Percentiles rank a stretch among this genome's conserved stretches.
Conservation (phyloP, 495 filamentous ascomycete species). For the Thozetella sp. region DNA sequence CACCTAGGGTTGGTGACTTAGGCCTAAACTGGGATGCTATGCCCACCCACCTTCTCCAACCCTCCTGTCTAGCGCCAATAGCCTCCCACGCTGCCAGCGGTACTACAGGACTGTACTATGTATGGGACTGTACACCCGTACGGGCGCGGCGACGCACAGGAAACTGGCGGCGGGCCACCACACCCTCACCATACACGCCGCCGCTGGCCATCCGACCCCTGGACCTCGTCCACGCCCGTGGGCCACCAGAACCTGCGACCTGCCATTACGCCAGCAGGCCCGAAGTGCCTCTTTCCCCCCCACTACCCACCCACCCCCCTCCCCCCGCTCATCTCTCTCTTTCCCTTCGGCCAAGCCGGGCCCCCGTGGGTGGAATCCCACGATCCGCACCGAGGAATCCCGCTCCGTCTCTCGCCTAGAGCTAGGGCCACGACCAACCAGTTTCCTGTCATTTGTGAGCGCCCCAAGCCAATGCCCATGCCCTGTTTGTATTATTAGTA, state of each 20-base stretch:
- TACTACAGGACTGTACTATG: no score
- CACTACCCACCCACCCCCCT: not conserved
- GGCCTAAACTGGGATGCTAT: not conserved
- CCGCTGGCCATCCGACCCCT: not conserved
- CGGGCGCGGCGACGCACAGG: no score
- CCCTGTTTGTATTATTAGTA: constrained; percentile 1
- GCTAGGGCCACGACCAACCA: constrained; percentile 7
- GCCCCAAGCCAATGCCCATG: constrained; percentile 6
- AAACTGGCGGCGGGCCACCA: no score
- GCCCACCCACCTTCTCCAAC: no score
- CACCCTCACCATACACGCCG: no score
- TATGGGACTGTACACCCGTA: no score
- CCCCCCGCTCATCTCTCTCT: not conserved
- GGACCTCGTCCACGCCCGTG: not conserved
- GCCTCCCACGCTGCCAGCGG: constrained; percentile 3
- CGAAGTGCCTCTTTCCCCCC: no score
- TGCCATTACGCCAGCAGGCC: not conserved
- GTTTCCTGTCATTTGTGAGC: constrained; percentile 9
- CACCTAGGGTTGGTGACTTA: not conserved
- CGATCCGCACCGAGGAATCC: constrained; percentile 9
- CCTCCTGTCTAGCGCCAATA: constrained; percentile 1
- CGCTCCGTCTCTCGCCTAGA: constrained; percentile 18
- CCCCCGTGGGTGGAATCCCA: not conserved
- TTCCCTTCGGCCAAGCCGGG: not conserved
- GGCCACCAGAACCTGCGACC: not conserved